A percentile compares a stretch with the other conserved stretches of the same genome.
These are phyloP conservation scores for Xylaria cubensis DNA, from an alignment of 495 filamentous ascomycete species.

Conservation along the genomic window DNA sequence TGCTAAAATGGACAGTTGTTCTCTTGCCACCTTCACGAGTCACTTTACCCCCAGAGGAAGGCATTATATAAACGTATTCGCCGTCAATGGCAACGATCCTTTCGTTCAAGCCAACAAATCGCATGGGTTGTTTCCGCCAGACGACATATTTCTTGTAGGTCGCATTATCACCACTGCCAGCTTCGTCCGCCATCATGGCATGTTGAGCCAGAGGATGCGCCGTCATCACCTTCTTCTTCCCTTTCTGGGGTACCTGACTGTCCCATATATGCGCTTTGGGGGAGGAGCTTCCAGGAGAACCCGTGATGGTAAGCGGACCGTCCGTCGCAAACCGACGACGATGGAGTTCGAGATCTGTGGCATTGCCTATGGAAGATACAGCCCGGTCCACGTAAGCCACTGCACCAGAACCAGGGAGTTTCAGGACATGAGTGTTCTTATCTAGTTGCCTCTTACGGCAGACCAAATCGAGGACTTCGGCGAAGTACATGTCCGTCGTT, in stretches of 20 bases:
- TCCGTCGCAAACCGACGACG: conserved; percentile 85
- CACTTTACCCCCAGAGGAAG: conserved; percentile 63
- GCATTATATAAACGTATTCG: conserved; percentile 95
- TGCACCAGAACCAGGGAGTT: conserved; percentile 82
- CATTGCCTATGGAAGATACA: conserved; percentile 84
- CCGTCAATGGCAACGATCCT: conserved; percentile 88
- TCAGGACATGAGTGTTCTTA: conserved; percentile 86
- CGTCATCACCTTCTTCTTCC: conserved; percentile 70
- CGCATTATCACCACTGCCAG: conserved; percentile 58
- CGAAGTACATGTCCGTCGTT: conserved; percentile 92
- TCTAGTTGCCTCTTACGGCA: conserved; percentile 90
- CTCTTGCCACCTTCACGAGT: conserved; percentile 74
- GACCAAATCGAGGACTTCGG: conserved; percentile 88
- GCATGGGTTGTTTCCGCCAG: conserved; percentile 92
- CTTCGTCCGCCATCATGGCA: conserved; percentile 69
- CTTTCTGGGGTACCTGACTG: conserved; percentile 60
- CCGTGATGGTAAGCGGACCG: conserved; percentile 74
- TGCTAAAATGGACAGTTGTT: conserved; percentile 88
- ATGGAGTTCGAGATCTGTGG: conserved; percentile 84
- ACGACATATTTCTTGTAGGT: conserved; percentile 89
- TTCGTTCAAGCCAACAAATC: conserved; percentile 83
- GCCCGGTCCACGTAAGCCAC: conserved; percentile 83
- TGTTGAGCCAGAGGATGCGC: conserved; percentile 80
- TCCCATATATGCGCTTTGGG: conserved; percentile 76
- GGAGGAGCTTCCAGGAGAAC: conserved; percentile 79